These are phyloP conservation scores for Ophiostoma tasmaniense DNA, from an alignment of 2,329 filamentous ascomycete species.

Conservation along the genomic window DNA sequence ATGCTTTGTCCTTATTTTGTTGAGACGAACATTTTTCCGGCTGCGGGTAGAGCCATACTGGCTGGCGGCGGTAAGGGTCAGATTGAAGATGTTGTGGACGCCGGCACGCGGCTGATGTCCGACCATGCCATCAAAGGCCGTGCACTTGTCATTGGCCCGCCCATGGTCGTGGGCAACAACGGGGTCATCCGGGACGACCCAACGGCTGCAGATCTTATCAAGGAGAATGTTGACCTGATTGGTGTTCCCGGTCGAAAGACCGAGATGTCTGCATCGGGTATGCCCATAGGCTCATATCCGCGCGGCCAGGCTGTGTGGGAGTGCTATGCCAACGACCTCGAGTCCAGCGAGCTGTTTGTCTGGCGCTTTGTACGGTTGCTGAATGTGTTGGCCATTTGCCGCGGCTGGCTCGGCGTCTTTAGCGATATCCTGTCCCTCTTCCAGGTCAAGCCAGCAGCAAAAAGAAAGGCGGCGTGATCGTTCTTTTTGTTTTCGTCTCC, in stretches of 20 bases:
- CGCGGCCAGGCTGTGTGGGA: conserved; percentile 47
- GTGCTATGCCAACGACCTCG: conserved; percentile 50
- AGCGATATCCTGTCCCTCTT: conserved; percentile 27
- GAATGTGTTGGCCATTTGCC: conserved; percentile 39
- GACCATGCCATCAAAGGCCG: conserved; percentile 49
- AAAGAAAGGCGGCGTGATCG: background rate
- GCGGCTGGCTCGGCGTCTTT: conserved; percentile 47
- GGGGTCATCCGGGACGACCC: conserved; percentile 14
- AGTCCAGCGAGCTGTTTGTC: conserved; percentile 47
- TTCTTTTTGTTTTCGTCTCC: background rate
- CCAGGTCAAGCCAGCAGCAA: background rate
- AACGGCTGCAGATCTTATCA: background rate
- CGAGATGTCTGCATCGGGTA: background rate
- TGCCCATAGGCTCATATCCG: background rate
- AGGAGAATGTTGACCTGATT: conserved; percentile 19
- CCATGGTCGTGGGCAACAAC: conserved; percentile 36
- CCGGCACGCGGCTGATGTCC: conserved; percentile 51
- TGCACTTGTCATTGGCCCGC: conserved; percentile 49
- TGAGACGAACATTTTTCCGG: conserved; percentile 47
- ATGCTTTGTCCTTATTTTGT: conserved; percentile 58
- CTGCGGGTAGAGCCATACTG: conserved; percentile 41
- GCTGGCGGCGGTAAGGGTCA: conserved; percentile 47
- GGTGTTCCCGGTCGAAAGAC: background rate
- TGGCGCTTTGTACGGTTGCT: conserved; percentile 45
- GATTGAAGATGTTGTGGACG: conserved; percentile 53